Evolutionary conservation across 1,139 yeast species (phyloP).

Genomic region (Scheffersomyces parashehatae): DNA sequence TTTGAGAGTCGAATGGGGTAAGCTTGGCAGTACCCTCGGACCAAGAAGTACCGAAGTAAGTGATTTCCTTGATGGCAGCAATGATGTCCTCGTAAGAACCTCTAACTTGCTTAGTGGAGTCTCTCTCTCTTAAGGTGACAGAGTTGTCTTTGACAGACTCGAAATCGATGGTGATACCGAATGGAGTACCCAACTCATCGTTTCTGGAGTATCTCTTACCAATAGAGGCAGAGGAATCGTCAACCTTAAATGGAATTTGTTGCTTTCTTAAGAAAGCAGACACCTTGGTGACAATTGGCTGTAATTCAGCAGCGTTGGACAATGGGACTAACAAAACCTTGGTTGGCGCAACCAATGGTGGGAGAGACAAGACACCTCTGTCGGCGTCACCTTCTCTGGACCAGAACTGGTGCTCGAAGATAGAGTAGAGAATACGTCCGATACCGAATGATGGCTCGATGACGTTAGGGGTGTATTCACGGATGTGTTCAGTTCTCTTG

Average conservation of each 20-base stretch:
- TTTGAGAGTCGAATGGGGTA: conserved; percentile 60
- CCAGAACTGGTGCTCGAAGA: conserved; percentile 96
- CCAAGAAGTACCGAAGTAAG: conserved; percentile 79
- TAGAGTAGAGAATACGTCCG: conserved; percentile 92
- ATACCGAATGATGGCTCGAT: conserved; percentile 99
- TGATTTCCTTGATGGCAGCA: conserved; percentile 73
- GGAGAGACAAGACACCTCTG: conserved; percentile 89
- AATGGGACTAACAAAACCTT: conserved; percentile 95
- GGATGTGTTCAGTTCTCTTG: conserved; percentile 81
- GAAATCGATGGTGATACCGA: conserved; percentile 97
- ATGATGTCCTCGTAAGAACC: conserved; percentile 81
- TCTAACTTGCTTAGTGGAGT: conserved; percentile 94
- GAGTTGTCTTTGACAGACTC: conserved; percentile 89
- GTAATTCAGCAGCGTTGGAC: conserved; percentile 79
- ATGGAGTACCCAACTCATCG: conserved; percentile 99
- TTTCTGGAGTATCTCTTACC: conserved; percentile 99
- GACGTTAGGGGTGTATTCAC: conserved; percentile 96
- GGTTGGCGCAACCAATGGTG: conserved; percentile 96
- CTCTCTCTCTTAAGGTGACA: conserved; percentile 97
- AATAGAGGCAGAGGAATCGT: conserved; percentile 95
- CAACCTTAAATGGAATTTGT: conserved; percentile 93
- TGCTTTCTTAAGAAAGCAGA: conserved; percentile 71
- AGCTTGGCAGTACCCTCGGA: conserved; percentile 75
- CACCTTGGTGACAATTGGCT: conserved; percentile 71
- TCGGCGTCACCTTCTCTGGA: conserved; percentile 88